A percentile compares a stretch with the other conserved stretches of the same genome.
phyloP scores from a whole-genome alignment of 2,329 filamentous ascomycete species.

The Blastomyces percursus region DNA sequence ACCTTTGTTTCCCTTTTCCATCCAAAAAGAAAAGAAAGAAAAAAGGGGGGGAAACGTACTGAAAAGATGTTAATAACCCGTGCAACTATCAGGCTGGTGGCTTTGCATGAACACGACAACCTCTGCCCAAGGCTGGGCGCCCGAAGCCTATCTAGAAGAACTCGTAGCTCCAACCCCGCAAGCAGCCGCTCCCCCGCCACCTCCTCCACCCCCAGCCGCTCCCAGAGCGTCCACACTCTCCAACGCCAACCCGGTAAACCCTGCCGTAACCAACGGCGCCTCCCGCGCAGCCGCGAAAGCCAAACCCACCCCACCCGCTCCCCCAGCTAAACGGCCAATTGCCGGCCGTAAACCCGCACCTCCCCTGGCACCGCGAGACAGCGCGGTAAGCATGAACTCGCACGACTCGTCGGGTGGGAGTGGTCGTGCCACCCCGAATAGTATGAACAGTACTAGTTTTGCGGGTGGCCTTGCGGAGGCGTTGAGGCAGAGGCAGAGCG shows the following conservation, averaged over 20 bases:
- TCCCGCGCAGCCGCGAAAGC: slow-evolving; percentile 37
- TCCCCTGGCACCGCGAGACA: slow-evolving; percentile 58
- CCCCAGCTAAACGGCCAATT: slow-evolving; percentile 68
- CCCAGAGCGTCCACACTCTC: slow-evolving; percentile 31
- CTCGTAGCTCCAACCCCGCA: slow-evolving; percentile 45
- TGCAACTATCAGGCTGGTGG: slow-evolving; percentile 68
- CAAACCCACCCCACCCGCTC: slow-evolving; percentile 64
- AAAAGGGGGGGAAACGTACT: neutral
- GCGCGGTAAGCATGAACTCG: slow-evolving; percentile 37
- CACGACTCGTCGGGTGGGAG: slow-evolving; percentile 49
- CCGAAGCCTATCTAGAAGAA: slow-evolving; percentile 87
- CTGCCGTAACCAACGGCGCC: slow-evolving; percentile 28
- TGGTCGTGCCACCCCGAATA: slow-evolving; percentile 58
- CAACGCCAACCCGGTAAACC: slow-evolving; percentile 23
- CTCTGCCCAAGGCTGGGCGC: slow-evolving; percentile 79
- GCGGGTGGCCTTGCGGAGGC: slow-evolving; percentile 68
- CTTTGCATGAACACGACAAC: slow-evolving; percentile 62
- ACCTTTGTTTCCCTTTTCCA: neutral
- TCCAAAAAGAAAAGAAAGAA: neutral
- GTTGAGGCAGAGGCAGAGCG: slow-evolving; percentile 62
- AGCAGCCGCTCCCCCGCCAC: slow-evolving; percentile 49
- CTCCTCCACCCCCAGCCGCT: slow-evolving; percentile 37
- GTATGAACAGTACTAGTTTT: slow-evolving; percentile 47
- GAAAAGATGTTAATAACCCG: slow-evolving; percentile 15
- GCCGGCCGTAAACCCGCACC: slow-evolving; percentile 60